Conservation (phyloP, 2,329 filamentous ascomycete genomes). For the Paracorniculantispora psalliotae region DNA sequence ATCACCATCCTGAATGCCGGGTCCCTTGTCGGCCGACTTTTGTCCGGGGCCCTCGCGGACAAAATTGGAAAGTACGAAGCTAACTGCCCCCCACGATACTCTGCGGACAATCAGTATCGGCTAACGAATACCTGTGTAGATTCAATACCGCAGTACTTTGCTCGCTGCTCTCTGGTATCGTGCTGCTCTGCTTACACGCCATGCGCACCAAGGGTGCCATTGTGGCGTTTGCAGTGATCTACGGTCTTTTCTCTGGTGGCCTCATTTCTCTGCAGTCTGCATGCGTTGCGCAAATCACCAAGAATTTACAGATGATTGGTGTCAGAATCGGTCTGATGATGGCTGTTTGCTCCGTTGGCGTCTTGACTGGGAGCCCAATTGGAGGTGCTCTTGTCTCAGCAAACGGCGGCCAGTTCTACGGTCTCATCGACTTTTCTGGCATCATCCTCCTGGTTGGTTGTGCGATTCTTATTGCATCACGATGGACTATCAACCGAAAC, state of each 20-base stretch:
- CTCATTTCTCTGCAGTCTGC: neutral
- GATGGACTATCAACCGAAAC: neutral
- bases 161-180: neutral
- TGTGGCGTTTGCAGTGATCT: neutral
- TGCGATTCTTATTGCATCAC: neutral
- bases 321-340: neutral
- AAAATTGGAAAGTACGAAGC: neutral
- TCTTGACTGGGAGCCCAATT: neutral
- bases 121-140: neutral
- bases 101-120: neutral
- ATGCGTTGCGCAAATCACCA: neutral
- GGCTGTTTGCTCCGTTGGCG: neutral
- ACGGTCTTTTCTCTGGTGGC: neutral
- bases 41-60: neutral
- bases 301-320: neutral
- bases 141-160: neutral
- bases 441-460: neutral
- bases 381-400: neutral
- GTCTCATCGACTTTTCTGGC: neutral
- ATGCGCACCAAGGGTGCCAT: neutral
- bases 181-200: neutral
- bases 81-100: too few species aligned
- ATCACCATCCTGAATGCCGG: neutral
- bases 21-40: neutral
- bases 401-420: neutral